A percentile compares a stretch with the other conserved stretches of the same genome.
These are phyloP conservation scores for Emiliania huxleyi DNA, from an alignment of 78 protist species.

Conservation along the genomic window DNA sequence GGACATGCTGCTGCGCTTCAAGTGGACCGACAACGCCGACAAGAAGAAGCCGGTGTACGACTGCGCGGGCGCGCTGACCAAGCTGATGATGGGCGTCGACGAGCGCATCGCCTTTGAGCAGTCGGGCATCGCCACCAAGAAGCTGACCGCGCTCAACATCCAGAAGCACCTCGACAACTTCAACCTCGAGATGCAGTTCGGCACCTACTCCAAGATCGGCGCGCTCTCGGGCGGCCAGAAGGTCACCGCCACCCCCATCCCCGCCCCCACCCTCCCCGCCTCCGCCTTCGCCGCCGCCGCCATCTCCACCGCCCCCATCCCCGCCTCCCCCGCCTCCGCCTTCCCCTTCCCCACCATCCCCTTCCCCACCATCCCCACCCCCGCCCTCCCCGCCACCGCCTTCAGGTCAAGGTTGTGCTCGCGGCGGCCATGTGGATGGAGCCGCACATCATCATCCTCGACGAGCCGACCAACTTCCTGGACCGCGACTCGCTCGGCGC, in stretches of 20 bases:
- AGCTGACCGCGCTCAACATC: conserved; percentile 54
- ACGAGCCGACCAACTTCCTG: conserved; percentile 93
- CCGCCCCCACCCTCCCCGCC: too few relatives aligned
- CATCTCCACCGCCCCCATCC: too few relatives aligned
- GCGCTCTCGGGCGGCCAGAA: conserved; percentile 46
- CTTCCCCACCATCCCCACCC: too few relatives aligned
- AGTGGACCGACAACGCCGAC: conserved; percentile 7
- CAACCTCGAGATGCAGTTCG: conserved; percentile 58
- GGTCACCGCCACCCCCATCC: too few relatives aligned
- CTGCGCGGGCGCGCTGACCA: conserved; percentile 28
- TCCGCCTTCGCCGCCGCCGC: too few relatives aligned
- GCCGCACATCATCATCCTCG: conserved; percentile 74
- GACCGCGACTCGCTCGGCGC: conserved; percentile 69
- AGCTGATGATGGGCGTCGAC: conserved; percentile 55
- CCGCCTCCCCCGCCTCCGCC: too few relatives aligned
- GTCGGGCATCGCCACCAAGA: conserved; percentile 44
- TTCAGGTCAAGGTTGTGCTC: conserved; percentile 55
- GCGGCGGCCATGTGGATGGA: conserved; percentile 46
- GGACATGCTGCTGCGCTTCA: conserved; percentile 24
- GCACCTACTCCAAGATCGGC: conserved; percentile 39
- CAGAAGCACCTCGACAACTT: conserved; percentile 59
- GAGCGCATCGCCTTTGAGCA: conserved; percentile 50
- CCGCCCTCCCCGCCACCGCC: too few relatives aligned
- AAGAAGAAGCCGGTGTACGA: conserved; percentile 14
- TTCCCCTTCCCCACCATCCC: too few relatives aligned